Evolutionary conservation across 2,329 filamentous ascomycete species (phyloP), one percentile per base, ranked within the genome.

Genomic region (Zasmidium angulare): DNA sequence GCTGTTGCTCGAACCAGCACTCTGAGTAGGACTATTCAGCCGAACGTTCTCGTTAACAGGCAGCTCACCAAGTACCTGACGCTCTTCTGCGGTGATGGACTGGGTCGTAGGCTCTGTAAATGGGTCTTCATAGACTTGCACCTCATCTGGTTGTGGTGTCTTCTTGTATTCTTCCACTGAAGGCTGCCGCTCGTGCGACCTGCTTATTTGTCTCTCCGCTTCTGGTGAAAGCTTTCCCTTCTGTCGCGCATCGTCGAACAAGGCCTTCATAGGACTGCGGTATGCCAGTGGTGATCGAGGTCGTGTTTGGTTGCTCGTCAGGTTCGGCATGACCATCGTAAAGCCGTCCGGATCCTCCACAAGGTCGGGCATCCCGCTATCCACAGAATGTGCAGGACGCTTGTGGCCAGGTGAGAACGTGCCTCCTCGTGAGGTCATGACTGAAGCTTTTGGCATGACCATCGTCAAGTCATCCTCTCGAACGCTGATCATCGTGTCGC

Each of bases 41-140:
- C 68, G 63, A 14, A 70, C 65, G 64, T 77, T 78, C 64, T 80
- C 78, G 58, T 82, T 82, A 50, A 81, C 72, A 2, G 80, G 78
- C 2, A 83, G 71, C 64, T 83, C 81, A 55, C 79, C 78, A 11
- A 84, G 76, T 2, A 82, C 80, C 51, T 76, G 72, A 11, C 69
- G 67, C 22, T 76, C 73, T 31, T 72, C 69, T 23, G 63, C 63
- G 2, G 62, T 59, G 11, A 60, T 63, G 2, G 62, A 53, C 50
- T 64, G 65, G 9, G 69, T 68, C 46, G 73, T 71, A 40, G 76
- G 74, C 46, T 74, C 74, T 40, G 74, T 76, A 55, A 80, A 79
- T 1, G 81, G 81, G 62, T 84, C 82, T 68, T 84, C 82, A 63
- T 82, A 83, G 24, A 82, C 80, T 54, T 79, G 78, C 2, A 82